These are phyloP conservation scores for Barbatosphaeria neglecta DNA, from an alignment of 495 filamentous ascomycete species.

Conservation along the genomic window DNA sequence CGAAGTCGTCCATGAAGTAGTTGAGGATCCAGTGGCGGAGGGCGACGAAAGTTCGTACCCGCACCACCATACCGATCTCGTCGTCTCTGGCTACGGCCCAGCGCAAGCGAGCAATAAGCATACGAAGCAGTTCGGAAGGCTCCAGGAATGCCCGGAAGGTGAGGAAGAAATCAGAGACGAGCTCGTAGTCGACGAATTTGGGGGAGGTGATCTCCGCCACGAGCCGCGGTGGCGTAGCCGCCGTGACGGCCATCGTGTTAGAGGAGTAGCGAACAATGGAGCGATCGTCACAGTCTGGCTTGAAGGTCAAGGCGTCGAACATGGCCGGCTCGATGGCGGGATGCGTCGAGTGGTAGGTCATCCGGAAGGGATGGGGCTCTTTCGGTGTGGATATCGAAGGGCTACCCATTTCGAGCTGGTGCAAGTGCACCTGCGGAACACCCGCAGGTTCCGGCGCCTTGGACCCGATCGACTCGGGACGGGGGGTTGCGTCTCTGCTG, in stretches of 20 bases:
- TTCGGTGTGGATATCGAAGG: constrained; percentile 12
- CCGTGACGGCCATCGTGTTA: constrained; percentile 61
- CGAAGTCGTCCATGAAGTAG: constrained; percentile 94
- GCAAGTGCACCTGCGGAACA: constrained; percentile 16
- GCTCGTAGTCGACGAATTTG: constrained; percentile 90
- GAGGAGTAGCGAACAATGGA: constrained; percentile 75
- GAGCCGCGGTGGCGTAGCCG: constrained; percentile 82
- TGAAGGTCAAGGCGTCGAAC: constrained; percentile 68
- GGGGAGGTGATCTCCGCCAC: constrained; percentile 98
- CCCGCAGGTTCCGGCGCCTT: constrained; percentile 14
- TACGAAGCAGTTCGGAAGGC: constrained; percentile 59
- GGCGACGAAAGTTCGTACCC: constrained; percentile 91
- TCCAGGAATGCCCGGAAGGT: constrained; percentile 83
- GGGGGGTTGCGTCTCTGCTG: constrained; percentile 6
- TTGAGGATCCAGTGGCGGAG: constrained; percentile 97
- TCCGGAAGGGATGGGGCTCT: constrained; percentile 15
- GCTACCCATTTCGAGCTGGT: constrained; percentile 12
- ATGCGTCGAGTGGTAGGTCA: constrained; percentile 32
- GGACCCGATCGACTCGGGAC: constrained; percentile 13
- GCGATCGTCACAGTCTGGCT: constrained; percentile 58
- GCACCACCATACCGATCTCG: constrained; percentile 80
- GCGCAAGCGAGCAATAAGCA: constrained; percentile 71
- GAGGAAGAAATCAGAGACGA: constrained; percentile 96
- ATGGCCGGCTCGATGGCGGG: constrained; percentile 47
- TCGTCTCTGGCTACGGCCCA: constrained; percentile 78